Percentiles rank a stretch among this genome's conserved stretches.
phyloP scores from a whole-genome alignment of 1,284 basidiomycete genomes.

The Ganoderma lucidum region DNA sequence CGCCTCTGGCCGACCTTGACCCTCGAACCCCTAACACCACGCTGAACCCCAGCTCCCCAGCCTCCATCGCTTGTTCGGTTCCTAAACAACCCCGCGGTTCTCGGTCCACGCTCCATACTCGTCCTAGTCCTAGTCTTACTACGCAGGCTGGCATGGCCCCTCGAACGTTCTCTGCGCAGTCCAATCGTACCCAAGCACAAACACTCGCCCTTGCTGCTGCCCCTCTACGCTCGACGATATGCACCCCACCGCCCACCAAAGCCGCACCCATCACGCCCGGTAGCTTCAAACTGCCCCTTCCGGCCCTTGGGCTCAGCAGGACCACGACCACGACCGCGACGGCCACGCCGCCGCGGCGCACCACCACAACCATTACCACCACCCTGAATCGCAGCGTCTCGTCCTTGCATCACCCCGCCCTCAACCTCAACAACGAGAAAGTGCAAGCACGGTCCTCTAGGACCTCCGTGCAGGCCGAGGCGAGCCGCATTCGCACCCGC shows the following conservation, averaged over 20 bases:
- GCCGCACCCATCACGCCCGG: slow-evolving; percentile 5
- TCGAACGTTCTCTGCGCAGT: neutral
- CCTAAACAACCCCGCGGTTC: neutral
- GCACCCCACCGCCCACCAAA: neutral
- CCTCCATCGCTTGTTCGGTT: neutral
- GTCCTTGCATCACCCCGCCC: neutral
- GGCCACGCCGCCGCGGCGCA: neutral
- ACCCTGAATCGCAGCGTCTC: neutral
- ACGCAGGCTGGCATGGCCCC: neutral
- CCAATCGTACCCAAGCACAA: neutral
- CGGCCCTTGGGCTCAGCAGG: neutral
- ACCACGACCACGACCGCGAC: neutral
- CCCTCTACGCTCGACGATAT: neutral
- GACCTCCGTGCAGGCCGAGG: neutral
- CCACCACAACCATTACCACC: neutral
- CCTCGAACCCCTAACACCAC: neutral
- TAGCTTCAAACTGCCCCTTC: slow-evolving; percentile 1
- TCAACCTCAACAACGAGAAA: neutral
- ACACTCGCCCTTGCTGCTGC: neutral
- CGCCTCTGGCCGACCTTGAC: slow-evolving; percentile 21
- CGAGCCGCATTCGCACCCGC: neutral
- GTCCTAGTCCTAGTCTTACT: neutral
- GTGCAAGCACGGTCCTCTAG: neutral
- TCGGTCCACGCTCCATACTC: neutral
- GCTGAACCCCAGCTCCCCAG: neutral